phyloP scores from a whole-genome alignment of 305 asterid species.

The Rubia tinctorum region DNA sequence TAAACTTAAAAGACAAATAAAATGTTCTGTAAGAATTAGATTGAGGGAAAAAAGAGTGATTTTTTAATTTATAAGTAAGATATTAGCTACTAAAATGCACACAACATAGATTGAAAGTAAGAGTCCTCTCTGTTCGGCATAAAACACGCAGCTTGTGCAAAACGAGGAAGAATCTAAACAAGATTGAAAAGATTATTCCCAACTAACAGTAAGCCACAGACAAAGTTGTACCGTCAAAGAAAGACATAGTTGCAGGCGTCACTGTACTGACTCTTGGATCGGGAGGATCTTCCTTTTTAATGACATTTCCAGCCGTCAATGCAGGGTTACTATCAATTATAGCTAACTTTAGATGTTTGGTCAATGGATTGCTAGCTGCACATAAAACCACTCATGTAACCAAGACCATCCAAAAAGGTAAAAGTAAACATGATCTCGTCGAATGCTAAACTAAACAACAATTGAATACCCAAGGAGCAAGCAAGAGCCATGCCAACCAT shows the following conservation, averaged over 20 bases:
- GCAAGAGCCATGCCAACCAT: constrained; percentile 99
- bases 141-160: not conserved
- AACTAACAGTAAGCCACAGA: constrained; percentile 4
- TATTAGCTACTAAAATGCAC: not conserved
- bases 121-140: not conserved
- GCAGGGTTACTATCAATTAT: constrained; percentile 97
- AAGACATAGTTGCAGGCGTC: constrained; percentile 81
- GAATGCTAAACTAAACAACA: not conserved
- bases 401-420: not conserved
- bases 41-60: not conserved
- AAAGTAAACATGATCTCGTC: not conserved
- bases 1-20: not conserved
- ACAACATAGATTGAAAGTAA: not conserved
- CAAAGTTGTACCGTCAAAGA: constrained; percentile 59
- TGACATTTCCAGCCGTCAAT: constrained; percentile 41
- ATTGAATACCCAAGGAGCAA: constrained; percentile 66
- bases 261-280: constrained; percentile 99
- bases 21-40: not conserved
- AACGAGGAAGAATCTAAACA: not conserved
- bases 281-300: constrained; percentile 75
- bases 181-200: not conserved
- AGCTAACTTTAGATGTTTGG: constrained; percentile 70
- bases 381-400: not conserved
- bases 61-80: not conserved
- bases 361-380: constrained; percentile 84